Percentiles rank a stretch among this genome's conserved stretches.
phyloP scores from a whole-genome alignment of 805 yeast species.

The Kodamaea nitidulidarum region DNA sequence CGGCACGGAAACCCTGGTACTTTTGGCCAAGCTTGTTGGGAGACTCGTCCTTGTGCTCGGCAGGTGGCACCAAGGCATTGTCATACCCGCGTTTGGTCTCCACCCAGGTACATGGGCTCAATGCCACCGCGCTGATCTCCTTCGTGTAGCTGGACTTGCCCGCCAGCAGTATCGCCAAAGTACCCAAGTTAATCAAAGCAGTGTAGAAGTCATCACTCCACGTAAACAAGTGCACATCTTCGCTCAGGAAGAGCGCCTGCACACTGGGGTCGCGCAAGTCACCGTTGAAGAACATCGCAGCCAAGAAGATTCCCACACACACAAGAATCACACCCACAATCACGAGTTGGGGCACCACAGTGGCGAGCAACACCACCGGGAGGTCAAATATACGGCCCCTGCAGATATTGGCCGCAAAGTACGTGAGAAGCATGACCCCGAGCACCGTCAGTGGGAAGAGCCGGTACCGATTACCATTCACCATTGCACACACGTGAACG shows the following conservation, averaged over 20 bases:
- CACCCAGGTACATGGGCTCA: conserved; percentile 56
- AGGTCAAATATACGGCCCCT: conserved; percentile 42
- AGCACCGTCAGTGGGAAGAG: conserved; percentile 60
- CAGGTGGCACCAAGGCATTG: conserved; percentile 7
- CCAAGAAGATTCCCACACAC: conserved; percentile 49
- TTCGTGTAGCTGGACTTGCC: conserved; percentile 62
- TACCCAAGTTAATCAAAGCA: conserved; percentile 54
- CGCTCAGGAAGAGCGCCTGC: conserved; percentile 16
- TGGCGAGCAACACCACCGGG: conserved; percentile 54
- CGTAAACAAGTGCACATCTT: conserved; percentile 34
- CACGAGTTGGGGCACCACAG: conserved; percentile 65
- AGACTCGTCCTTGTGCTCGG: not conserved
- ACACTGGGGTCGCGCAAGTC: conserved; percentile 2
- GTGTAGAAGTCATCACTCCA: conserved; percentile 64
- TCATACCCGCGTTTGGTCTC: conserved; percentile 28
- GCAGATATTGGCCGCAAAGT: conserved; percentile 34
- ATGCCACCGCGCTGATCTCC: conserved; percentile 47
- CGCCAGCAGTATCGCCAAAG: conserved; percentile 62
- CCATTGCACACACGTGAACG: conserved; percentile 59
- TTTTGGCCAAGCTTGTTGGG: conserved; percentile 1
- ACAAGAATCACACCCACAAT: conserved; percentile 46
- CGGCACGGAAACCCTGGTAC: not conserved
- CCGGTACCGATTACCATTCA: conserved; percentile 50
- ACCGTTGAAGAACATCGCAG: conserved; percentile 60
- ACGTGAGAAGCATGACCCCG: conserved; percentile 50